phyloP scores from a whole-genome alignment of 495 filamentous ascomycete species.

The Platismatia glauca region DNA sequence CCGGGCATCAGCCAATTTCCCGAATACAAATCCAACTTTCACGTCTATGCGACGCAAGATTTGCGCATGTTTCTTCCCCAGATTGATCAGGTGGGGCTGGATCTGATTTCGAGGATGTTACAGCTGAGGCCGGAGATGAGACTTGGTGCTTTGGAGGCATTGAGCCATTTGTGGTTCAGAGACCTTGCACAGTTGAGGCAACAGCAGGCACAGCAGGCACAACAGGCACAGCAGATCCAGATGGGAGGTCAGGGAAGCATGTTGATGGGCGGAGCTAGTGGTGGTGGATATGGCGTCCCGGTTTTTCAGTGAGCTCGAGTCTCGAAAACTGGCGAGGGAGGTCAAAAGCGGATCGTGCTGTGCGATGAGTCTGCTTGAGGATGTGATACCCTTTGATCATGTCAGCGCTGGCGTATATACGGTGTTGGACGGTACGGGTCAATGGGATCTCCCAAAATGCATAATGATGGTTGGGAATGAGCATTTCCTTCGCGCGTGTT shows the following conservation, averaged over 20 bases:
- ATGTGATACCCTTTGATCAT: conserved; percentile 12
- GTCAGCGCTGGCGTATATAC: conserved; percentile 14
- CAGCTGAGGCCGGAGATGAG: conserved; percentile 89
- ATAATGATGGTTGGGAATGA: not conserved
- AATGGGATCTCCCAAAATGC: not conserved
- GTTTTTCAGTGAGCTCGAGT: conserved; percentile 7
- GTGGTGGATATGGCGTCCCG: conserved; percentile 10
- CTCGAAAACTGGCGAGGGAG: not conserved
- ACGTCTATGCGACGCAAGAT: conserved; percentile 91
- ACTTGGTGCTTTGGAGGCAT: conserved; percentile 71
- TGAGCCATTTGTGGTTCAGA: conserved; percentile 86
- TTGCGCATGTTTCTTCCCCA: conserved; percentile 76
- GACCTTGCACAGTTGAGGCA: conserved; percentile 47
- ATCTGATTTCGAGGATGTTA: conserved; percentile 80
- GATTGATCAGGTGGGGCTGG: conserved; percentile 77
- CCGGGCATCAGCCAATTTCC: conserved; percentile 82
- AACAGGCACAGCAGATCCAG: conserved; percentile 14
- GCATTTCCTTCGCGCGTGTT: not conserved
- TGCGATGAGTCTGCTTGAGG: not conserved
- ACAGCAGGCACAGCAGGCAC: conserved; percentile 21
- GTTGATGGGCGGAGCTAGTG: conserved; percentile 4
- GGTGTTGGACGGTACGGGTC: not conserved
- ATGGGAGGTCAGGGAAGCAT: conserved; percentile 9
- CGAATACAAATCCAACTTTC: conserved; percentile 90
- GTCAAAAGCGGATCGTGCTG: not conserved